A percentile compares a stretch with the other conserved stretches of the same genome.
Evolutionary conservation across 805 yeast genomes (phyloP).

Genomic region (Pichia deserticola): DNA sequence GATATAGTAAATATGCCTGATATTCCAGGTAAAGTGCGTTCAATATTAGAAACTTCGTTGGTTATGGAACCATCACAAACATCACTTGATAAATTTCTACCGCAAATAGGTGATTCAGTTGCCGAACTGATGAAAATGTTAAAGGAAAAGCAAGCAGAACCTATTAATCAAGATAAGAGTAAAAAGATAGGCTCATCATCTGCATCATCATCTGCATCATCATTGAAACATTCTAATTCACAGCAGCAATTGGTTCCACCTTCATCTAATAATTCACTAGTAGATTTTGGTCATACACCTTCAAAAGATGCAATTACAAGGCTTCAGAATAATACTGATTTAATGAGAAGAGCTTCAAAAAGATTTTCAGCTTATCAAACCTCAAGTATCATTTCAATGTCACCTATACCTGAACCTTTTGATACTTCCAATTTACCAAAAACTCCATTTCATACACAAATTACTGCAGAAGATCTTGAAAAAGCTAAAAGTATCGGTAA

Average conservation of each 20-base stretch:
- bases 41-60: constrained; percentile 77
- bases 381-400: constrained; percentile 24
- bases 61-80: constrained; percentile 80
- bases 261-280: neutral
- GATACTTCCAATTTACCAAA: constrained; percentile 12
- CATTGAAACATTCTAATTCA: neutral
- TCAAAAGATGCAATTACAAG: constrained; percentile 59
- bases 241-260: neutral
- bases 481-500: constrained; percentile 1
- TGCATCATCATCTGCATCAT: neutral
- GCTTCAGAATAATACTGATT: constrained; percentile 72
- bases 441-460: constrained; percentile 13
- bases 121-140: constrained; percentile 71
- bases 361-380: constrained; percentile 87
- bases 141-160: constrained; percentile 64
- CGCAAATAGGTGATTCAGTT: constrained; percentile 78
- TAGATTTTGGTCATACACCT: neutral
- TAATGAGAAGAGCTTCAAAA: constrained; percentile 89
- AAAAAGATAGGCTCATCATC: constrained; percentile 4
- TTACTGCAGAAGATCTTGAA: constrained; percentile 7
- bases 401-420: constrained; percentile 5
- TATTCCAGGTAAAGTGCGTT: constrained; percentile 76
- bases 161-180: constrained; percentile 11
- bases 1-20: constrained; percentile 82
- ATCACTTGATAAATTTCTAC: constrained; percentile 71